Conservation (phyloP, 495 filamentous ascomycete species). For the Pseudevernia furfuracea region DNA sequence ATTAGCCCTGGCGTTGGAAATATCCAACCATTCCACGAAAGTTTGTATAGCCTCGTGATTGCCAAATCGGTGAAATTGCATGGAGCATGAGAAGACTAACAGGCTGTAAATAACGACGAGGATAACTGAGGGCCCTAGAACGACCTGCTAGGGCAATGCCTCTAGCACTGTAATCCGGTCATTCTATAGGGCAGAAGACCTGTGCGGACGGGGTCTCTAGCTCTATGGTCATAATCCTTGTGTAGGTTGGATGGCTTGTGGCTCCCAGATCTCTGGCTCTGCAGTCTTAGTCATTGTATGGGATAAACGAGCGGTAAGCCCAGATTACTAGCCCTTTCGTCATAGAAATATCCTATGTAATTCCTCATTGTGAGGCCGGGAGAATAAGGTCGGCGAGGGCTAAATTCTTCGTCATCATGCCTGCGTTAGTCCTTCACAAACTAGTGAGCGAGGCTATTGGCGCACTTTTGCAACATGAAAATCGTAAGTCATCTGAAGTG, state of each 20-base stretch:
- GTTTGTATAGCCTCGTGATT: too few species aligned
- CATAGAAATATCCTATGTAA: neutral
- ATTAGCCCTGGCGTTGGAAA: too few species aligned
- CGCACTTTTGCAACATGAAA: neutral
- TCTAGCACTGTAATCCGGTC: neutral
- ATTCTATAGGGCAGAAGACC: neutral
- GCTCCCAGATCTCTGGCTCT: neutral
- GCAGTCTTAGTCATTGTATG: neutral
- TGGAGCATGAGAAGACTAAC: too few species aligned
- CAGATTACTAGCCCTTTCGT: neutral
- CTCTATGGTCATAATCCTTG: neutral
- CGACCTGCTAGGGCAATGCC: neutral
- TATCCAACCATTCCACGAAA: too few species aligned
- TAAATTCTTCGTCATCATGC: neutral
- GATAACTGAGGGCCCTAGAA: neutral
- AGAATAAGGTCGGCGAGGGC: neutral
- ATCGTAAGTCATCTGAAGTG: too few species aligned
- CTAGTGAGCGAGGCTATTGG: neutral
- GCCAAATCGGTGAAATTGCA: too few species aligned
- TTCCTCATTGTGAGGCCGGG: neutral
- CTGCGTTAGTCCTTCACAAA: neutral
- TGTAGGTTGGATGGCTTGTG: neutral
- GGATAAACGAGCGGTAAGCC: neutral
- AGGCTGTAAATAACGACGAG: too few species aligned
- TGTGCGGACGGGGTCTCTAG: neutral